These are phyloP conservation scores for Aspergillus bridgeri DNA, from an alignment of 495 filamentous ascomycete genomes.

Conservation along the genomic window DNA sequence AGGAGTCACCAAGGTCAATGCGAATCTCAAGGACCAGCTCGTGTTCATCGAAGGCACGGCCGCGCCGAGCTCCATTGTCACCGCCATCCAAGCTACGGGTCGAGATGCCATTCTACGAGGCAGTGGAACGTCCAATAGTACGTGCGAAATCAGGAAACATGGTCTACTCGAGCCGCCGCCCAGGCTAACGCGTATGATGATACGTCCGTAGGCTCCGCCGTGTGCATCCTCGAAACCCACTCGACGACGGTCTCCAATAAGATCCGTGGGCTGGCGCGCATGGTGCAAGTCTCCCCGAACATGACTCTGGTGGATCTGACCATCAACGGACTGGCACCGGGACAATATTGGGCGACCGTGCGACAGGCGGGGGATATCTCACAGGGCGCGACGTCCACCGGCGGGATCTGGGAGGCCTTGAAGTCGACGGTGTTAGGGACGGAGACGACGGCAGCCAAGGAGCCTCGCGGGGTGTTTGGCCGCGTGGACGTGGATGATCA, in stretches of 20 bases:
- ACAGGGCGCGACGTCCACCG: conserved; percentile 72
- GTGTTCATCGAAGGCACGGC: conserved; percentile 54
- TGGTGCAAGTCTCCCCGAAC: conserved; percentile 73
- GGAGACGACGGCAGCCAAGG: conserved; percentile 28
- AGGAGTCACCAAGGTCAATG: conserved; percentile 50
- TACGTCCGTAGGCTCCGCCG: conserved; percentile 68
- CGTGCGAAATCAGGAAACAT: conserved; percentile 23
- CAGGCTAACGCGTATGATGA: not conserved
- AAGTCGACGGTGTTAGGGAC: conserved; percentile 48
- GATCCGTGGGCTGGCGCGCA: conserved; percentile 72
- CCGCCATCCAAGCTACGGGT: conserved; percentile 84
- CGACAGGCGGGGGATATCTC: conserved; percentile 89
- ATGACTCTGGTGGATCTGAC: conserved; percentile 85
- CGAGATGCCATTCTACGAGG: conserved; percentile 93
- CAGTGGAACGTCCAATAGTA: conserved; percentile 79
- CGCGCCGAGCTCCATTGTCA: conserved; percentile 82
- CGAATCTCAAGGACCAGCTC: conserved; percentile 46
- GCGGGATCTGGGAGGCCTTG: conserved; percentile 71
- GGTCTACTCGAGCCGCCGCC: not conserved
- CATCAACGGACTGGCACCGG: conserved; percentile 76
- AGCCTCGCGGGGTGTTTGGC: conserved; percentile 68
- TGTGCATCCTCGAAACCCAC: conserved; percentile 95
- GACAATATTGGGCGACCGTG: conserved; percentile 78
- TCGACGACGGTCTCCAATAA: conserved; percentile 52
- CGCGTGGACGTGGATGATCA: conserved; percentile 61